Evolutionary conservation across 2,329 filamentous ascomycete species (phyloP).

Genomic region (Annulohypoxylon truncatum): DNA sequence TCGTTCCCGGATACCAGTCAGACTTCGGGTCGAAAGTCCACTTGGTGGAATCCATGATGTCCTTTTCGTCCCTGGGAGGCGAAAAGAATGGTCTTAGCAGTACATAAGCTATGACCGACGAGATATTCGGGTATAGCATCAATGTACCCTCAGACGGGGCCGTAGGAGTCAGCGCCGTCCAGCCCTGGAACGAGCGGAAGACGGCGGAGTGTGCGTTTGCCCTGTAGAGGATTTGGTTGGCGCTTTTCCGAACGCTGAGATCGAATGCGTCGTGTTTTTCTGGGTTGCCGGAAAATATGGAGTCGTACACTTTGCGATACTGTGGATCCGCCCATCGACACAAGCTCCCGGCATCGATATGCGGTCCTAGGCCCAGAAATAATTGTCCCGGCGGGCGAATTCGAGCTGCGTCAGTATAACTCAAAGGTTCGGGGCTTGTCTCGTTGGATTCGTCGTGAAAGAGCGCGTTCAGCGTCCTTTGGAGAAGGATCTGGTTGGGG

Average conservation of each 20-base stretch:
- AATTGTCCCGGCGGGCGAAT: constrained; percentile 43
- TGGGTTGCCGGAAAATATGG: constrained; percentile 50
- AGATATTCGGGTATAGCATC: constrained; percentile 52
- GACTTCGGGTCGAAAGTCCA: constrained; percentile 19
- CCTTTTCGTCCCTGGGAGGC: constrained; percentile 1
- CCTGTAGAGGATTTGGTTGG: constrained; percentile 47
- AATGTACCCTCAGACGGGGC: constrained; percentile 48
- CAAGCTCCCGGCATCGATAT: constrained; percentile 53
- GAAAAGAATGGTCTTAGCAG: constrained; percentile 46
- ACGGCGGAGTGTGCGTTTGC: constrained; percentile 50
- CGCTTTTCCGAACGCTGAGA: constrained; percentile 47
- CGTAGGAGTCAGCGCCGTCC: constrained; percentile 52
- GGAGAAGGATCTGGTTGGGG: constrained; percentile 52
- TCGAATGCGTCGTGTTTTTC: constrained; percentile 50
- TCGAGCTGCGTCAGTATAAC: constrained; percentile 30
- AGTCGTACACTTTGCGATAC: constrained; percentile 49
- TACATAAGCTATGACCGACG: constrained; percentile 49
- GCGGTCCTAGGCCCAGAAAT: constrained; percentile 52
- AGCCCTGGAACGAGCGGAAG: constrained; percentile 53
- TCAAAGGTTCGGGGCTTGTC: constrained; percentile 19
- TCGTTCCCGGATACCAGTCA: constrained; percentile 19
- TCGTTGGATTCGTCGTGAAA: constrained; percentile 47
- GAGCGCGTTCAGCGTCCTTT: constrained; percentile 53
- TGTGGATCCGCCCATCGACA: constrained; percentile 52
- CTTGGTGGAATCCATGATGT: constrained; percentile 20